Conservation (phyloP, 1,284 basidiomycete genomes). For the Lignosus rhinocerotis region DNA sequence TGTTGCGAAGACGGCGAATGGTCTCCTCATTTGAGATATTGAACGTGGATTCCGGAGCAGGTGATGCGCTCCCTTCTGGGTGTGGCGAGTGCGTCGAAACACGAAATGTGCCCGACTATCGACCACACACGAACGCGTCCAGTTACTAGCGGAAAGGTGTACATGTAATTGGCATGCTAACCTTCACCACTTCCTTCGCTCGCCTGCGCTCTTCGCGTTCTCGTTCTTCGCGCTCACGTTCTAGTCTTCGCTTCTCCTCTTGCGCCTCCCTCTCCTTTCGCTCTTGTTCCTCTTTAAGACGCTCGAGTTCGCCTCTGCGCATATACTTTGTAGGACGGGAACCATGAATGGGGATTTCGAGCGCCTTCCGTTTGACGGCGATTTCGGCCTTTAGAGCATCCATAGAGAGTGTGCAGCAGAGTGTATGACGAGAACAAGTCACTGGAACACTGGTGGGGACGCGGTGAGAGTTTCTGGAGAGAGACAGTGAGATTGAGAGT, state of each 20-base stretch:
- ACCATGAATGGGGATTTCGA: slow-evolving; percentile 41
- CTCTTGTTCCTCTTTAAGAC: slow-evolving; percentile 67
- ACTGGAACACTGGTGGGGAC: not conserved
- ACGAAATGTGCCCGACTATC: slow-evolving; percentile 42
- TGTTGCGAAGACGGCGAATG: slow-evolving; percentile 82
- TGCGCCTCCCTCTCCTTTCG: slow-evolving; percentile 53
- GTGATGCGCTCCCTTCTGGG: slow-evolving; percentile 35
- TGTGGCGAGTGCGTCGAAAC: slow-evolving; percentile 45
- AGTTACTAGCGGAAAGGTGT: not conserved
- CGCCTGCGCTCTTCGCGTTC: slow-evolving; percentile 28
- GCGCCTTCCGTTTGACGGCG: slow-evolving; percentile 80
- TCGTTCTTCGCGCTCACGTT: slow-evolving; percentile 33
- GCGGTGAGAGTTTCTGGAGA: not conserved
- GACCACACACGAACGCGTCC: slow-evolving; percentile 46
- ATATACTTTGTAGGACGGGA: slow-evolving; percentile 78
- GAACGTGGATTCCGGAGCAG: slow-evolving; percentile 67
- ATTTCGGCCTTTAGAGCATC: slow-evolving; percentile 89
- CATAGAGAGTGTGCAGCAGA: slow-evolving; percentile 46
- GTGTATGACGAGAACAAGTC: not conserved
- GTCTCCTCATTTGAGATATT: slow-evolving; percentile 95
- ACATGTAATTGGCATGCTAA: slow-evolving; percentile 36
- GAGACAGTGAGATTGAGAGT: not conserved
- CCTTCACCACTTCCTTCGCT: slow-evolving; percentile 37
- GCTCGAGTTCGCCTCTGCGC: slow-evolving; percentile 80
- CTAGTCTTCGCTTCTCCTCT: slow-evolving; percentile 34